A percentile compares a stretch with the other conserved stretches of the same genome.
Conservation (phyloP, 441 rosid genomes). For the Adansonia madagascariensis region DNA sequence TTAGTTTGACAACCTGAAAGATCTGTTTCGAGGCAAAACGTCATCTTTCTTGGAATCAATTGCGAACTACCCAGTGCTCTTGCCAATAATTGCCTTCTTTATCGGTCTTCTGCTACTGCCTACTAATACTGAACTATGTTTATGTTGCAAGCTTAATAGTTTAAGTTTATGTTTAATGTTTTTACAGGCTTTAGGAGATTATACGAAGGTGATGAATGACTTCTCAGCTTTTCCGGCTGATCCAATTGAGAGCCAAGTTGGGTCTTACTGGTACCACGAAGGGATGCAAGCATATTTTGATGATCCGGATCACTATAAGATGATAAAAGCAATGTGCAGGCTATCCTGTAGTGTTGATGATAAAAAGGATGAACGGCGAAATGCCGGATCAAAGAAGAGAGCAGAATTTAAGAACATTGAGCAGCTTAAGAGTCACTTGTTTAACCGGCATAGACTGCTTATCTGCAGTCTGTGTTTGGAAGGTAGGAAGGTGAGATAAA, state of each 20-base stretch:
- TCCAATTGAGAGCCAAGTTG: constrained; percentile 39
- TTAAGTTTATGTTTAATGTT: neutral
- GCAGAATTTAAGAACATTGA: constrained; percentile 39
- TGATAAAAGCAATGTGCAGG: constrained; percentile 49
- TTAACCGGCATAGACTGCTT: constrained; percentile 39
- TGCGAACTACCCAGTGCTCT: neutral
- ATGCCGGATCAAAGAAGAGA: constrained; percentile 32
- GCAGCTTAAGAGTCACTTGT: constrained; percentile 41
- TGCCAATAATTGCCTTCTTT: neutral
- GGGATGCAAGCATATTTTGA: constrained; percentile 41
- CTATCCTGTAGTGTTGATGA: constrained; percentile 42
- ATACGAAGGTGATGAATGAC: constrained; percentile 40
- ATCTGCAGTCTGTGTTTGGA: constrained; percentile 47
- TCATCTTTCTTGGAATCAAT: neutral
- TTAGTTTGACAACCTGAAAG: neutral
- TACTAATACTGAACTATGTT: neutral
- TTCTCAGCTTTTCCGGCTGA: constrained; percentile 37
- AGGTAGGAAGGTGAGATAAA: constrained; percentile 42
- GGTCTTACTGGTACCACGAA: constrained; percentile 47
- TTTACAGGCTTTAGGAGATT: constrained; percentile 46
- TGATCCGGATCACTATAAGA: constrained; percentile 43
- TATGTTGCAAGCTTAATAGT: neutral
- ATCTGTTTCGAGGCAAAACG: neutral
- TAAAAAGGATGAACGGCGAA: constrained; percentile 31
- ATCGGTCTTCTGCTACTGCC: neutral